Evolutionary conservation across 306 rosid genomes (phyloP).

Genomic region (Castanopsis chinensis): DNA sequence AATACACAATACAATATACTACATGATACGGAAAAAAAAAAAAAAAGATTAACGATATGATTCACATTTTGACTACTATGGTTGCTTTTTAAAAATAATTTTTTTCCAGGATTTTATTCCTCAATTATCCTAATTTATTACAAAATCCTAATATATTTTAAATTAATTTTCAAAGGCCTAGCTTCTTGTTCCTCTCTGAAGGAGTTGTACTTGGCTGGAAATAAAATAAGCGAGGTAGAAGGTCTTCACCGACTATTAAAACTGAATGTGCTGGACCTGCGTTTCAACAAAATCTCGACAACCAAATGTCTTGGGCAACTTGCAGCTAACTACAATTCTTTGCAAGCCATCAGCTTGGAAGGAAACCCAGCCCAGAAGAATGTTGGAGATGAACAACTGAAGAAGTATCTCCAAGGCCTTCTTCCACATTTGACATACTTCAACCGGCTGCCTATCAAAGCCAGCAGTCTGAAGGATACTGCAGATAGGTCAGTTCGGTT

Average conservation of each 20-base stretch:
- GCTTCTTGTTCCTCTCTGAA: slow-evolving; percentile 88
- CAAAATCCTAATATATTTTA: slow-evolving; percentile 19
- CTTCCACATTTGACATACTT: slow-evolving; percentile 85
- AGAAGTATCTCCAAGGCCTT: slow-evolving; percentile 82
- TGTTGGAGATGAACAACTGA: slow-evolving; percentile 92
- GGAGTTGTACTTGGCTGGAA: slow-evolving; percentile 94
- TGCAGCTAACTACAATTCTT: slow-evolving; percentile 84
- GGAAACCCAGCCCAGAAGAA: slow-evolving; percentile 96
- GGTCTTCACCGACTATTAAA: slow-evolving; percentile 95
- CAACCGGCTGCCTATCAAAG: slow-evolving; percentile 64
- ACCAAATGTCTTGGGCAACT: slow-evolving; percentile 93
- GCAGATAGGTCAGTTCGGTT: slow-evolving; percentile 66
- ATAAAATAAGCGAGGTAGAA: slow-evolving; percentile 94
- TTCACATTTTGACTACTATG: too few species aligned
- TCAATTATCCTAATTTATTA: not conserved
- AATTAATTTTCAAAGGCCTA: slow-evolving; percentile 49
- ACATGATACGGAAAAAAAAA: too few species aligned
- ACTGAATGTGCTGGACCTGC: slow-evolving; percentile 73
- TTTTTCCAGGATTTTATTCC: not conserved
- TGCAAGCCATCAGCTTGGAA: slow-evolving; percentile 87
- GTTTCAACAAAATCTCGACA: slow-evolving; percentile 86
- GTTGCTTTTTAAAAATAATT: not conserved
- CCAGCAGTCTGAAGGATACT: slow-evolving; percentile 56
- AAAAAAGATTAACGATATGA: too few species aligned
- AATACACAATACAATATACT: too few species aligned